Percentiles rank a stretch among this genome's conserved stretches.
Evolutionary conservation across 2,329 filamentous ascomycete species (phyloP).

Genomic region (Beauveria sp.): DNA sequence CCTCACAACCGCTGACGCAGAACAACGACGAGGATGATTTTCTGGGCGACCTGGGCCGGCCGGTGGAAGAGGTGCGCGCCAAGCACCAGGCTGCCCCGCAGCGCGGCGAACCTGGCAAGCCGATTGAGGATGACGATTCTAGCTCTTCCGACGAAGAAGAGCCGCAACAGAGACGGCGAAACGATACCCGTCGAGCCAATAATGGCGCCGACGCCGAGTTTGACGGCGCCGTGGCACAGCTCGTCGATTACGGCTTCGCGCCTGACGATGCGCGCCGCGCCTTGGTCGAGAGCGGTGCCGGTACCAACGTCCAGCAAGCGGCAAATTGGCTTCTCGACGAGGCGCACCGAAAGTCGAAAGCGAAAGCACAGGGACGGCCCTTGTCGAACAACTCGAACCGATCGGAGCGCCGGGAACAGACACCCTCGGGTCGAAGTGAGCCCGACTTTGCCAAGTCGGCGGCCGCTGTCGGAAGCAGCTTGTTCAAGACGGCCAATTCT

Average conservation of each 20-base stretch:
- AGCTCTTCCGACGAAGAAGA: conserved; percentile 38
- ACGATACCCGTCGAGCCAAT: conserved; percentile 16
- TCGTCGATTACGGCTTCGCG: conserved; percentile 93
- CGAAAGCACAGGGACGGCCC: conserved; percentile 53
- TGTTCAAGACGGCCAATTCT: conserved; percentile 91
- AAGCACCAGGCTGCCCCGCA: conserved; percentile 33
- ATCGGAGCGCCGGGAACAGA: conserved; percentile 12
- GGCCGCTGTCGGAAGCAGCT: conserved; percentile 69
- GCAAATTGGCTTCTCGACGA: conserved; percentile 87
- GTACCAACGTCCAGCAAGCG: conserved; percentile 74
- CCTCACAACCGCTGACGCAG: conserved; percentile 20
- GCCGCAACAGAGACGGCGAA: conserved; percentile 16
- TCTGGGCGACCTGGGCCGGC: conserved; percentile 55
- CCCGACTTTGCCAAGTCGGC: conserved; percentile 75
- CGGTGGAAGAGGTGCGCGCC: conserved; percentile 55
- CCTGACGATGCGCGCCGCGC: conserved; percentile 75
- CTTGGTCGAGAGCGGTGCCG: conserved; percentile 70
- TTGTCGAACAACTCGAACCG: conserved; percentile 32
- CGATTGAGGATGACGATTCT: conserved; percentile 44
- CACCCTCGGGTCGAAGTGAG: conserved; percentile 44
- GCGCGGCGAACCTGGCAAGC: conserved; percentile 46
- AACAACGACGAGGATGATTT: conserved; percentile 56
- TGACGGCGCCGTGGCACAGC: conserved; percentile 75
- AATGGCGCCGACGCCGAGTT: conserved; percentile 35
- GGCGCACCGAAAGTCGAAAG: conserved; percentile 75